A percentile compares a stretch with the other conserved stretches of the same genome.
Conservation (phyloP, 129 eudicot species). For the Lactuca saligna region DNA sequence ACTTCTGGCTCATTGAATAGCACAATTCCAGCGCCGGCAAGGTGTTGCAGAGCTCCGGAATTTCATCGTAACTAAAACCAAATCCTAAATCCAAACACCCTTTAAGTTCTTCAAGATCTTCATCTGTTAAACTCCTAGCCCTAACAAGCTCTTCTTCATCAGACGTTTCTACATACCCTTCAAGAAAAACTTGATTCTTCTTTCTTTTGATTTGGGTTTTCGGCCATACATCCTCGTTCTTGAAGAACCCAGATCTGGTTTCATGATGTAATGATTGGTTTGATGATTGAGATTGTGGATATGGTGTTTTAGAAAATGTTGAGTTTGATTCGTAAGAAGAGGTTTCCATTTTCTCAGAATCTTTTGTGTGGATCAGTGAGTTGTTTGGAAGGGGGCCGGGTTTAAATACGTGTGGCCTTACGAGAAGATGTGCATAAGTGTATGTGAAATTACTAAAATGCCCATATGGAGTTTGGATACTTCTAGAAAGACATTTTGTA, state of each 20-base stretch:
- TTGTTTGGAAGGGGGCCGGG: constrained; percentile 7
- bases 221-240: constrained; percentile 27
- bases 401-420: constrained; percentile 10
- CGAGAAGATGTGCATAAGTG: constrained; percentile 13
- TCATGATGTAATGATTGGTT: constrained; percentile 1
- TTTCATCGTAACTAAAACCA: constrained; percentile 75
- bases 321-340: constrained; percentile 2
- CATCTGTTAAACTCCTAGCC: constrained; percentile 64
- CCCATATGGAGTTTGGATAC: constrained; percentile 6
- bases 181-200: constrained; percentile 49
- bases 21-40: constrained; percentile 76
- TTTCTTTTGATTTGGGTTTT: constrained; percentile 26
- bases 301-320: constrained; percentile 6
- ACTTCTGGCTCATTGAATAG: constrained; percentile 74
- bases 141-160: constrained; percentile 57
- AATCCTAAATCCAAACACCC: constrained; percentile 82
- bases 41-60: constrained; percentile 72
- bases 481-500: constrained; percentile 12
- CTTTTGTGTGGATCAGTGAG: background rate
- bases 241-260: constrained; percentile 23
- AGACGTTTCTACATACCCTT: constrained; percentile 52
- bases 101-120: constrained; percentile 64
- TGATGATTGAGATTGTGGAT: constrained; percentile 12
- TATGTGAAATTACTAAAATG: background rate
- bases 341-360: constrained; percentile 9